Base-by-base conservation (phyloP, 306 rosid species). In the Carpinus fangiana region DNA sequence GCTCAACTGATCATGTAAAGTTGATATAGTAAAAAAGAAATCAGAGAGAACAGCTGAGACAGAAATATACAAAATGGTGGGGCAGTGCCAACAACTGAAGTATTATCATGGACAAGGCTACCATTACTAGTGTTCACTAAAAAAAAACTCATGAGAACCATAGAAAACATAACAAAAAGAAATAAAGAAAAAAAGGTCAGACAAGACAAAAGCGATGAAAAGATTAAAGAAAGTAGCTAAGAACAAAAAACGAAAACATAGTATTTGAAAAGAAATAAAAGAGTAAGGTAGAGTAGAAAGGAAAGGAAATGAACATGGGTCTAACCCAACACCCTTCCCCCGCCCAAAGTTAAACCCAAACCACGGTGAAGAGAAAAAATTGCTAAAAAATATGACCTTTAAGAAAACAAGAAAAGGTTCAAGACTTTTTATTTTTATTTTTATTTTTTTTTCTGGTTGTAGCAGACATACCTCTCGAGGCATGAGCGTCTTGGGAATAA, bases 401-500 rank as follows among this genome's bases (percentile, higher is more conserved):
- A 57, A 82, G 28, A 52, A 74, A 52, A 62, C 66, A 47, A 70
- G 78, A 73, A 87, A 87, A 87, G 90, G 72, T 75, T 79, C 48
- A 18, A 73, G 84, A 84, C 94, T 88, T 93, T 84, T 82, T 46
- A 31, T 31, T 23, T 70, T 41, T 23, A 23, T 23, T 23, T 0
- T 23, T 23, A 23, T 82, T 46, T 1, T 31, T 23, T 46, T 41
- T 66, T 76, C 57, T 41, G 80, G 82, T 41, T 57, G 82, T 47
- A 86, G 80, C 83, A 82, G 88, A 86, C 88, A 87, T 86, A 94
- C 98, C 97, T 94, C 98, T 92, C 95, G 93, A 89, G 98, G 97
- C 95, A 92, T 94, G 93, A 94, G 98, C 84, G 98, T 92, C 95
- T 90, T 94, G 90, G 98, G 98, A 90, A 94, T 94, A 80, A 94